Conservation (phyloP, 768 basidiomycete genomes). For the Candolleomyces efflorescens region DNA sequence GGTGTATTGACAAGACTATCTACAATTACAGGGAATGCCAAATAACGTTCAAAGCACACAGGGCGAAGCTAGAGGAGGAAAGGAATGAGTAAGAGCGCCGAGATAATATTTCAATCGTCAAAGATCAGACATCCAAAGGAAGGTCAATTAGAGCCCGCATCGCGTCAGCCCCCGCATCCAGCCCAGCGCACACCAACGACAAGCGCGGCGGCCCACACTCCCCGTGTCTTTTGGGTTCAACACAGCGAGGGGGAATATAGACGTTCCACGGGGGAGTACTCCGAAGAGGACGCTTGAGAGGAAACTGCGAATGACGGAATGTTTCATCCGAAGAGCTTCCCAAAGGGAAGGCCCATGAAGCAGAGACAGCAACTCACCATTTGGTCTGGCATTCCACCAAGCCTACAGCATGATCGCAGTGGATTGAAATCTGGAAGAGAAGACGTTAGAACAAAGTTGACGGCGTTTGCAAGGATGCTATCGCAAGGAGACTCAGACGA, state of each 20-base stretch:
- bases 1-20: not conserved
- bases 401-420: not conserved
- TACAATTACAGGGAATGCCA: not conserved
- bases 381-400: not conserved
- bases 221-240: slow-evolving; percentile 66
- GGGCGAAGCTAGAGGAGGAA: not conserved
- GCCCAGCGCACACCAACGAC: slow-evolving; percentile 57
- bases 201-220: slow-evolving; percentile 51
- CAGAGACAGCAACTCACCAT: not conserved
- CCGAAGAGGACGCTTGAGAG: slow-evolving; percentile 66
- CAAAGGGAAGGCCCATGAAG: not conserved
- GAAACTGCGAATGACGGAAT: slow-evolving; percentile 84
- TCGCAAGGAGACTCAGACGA: slow-evolving; percentile 52
- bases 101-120: not conserved
- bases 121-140: slow-evolving; percentile 88
- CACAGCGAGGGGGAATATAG: slow-evolving; percentile 63
- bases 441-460: not conserved
- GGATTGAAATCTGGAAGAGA: not conserved
- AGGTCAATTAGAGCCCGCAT: slow-evolving; percentile 68
- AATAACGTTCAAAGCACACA: not conserved
- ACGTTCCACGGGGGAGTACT: slow-evolving; percentile 73
- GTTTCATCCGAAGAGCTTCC: slow-evolving; percentile 42
- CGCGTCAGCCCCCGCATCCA: slow-evolving; percentile 67
- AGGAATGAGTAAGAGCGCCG: not conserved
- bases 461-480: not conserved